phyloP scores from a whole-genome alignment of 2,329 filamentous ascomycete species.

The Rutstroemia sp. region DNA sequence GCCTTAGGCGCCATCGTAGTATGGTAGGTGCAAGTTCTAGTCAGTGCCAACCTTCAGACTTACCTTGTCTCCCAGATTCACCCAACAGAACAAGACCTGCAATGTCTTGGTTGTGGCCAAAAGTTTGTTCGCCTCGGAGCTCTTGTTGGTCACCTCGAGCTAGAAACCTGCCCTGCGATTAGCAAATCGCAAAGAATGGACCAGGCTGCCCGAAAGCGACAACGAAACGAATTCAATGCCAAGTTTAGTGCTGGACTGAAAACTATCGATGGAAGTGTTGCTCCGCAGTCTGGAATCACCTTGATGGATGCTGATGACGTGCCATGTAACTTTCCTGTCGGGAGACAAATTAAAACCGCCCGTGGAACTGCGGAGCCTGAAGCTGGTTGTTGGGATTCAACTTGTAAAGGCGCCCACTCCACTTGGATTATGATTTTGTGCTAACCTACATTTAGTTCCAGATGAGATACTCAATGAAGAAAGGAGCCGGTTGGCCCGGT shows the following conservation, averaged over 20 bases:
- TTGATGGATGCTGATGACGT: background rate
- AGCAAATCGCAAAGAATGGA: background rate
- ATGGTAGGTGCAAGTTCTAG: background rate
- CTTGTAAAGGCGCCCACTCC: background rate
- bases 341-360: background rate
- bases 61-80: background rate
- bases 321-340: background rate
- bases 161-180: background rate
- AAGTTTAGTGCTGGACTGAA: constrained; percentile 3
- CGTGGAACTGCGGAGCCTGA: background rate
- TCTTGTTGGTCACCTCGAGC: constrained; percentile 7
- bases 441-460: background rate
- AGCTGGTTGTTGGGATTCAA: constrained; percentile 3
- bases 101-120: constrained; percentile 1
- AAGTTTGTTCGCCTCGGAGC: constrained; percentile 5
- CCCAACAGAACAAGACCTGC: constrained; percentile 5
- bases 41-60: background rate
- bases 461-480: background rate
- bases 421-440: background rate
- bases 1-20: constrained; percentile 3
- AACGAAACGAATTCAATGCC: constrained; percentile 6
- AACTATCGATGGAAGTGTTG: background rate
- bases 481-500: background rate
- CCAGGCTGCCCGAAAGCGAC: background rate
- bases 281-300: background rate